A percentile compares a stretch with the other conserved stretches of the same genome.
phyloP scores from a whole-genome alignment of 2,329 filamentous ascomycete species.

The Fusarium chlamydosporum region DNA sequence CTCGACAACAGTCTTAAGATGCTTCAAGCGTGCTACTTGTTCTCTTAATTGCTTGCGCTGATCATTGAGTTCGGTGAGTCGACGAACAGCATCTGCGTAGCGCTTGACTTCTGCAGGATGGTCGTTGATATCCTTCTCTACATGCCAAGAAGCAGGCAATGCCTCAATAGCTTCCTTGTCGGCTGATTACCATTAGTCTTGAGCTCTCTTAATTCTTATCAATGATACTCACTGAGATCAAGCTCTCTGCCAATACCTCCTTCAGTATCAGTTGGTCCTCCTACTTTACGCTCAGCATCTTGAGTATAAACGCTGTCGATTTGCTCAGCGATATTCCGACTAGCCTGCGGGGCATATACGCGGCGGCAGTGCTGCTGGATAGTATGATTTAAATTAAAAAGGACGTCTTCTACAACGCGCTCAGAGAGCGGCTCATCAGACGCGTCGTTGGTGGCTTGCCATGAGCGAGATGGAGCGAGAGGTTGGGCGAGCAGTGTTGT shows the following conservation, averaged over 20 bases:
- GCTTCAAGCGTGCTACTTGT: conserved; percentile 63
- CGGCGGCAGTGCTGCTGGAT: conserved; percentile 75
- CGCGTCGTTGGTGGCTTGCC: conserved; percentile 64
- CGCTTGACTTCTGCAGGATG: conserved; percentile 64
- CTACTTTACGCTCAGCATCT: conserved; percentile 59
- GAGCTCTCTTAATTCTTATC: background rate
- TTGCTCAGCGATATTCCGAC: conserved; percentile 79
- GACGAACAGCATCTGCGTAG: conserved; percentile 65
- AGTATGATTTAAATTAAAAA: conserved; percentile 71
- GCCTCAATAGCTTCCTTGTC: conserved; percentile 60
- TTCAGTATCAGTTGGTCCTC: conserved; percentile 56
- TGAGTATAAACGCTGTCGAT: conserved; percentile 75
- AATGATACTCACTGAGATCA: conserved; percentile 60
- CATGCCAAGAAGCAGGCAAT: conserved; percentile 64
- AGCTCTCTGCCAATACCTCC: conserved; percentile 57
- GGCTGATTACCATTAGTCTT: conserved; percentile 51
- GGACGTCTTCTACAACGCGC: conserved; percentile 68
- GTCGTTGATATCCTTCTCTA: conserved; percentile 55
- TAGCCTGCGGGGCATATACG: conserved; percentile 77
- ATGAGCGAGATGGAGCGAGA: conserved; percentile 67
- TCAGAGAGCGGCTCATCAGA: conserved; percentile 60
- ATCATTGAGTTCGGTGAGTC: conserved; percentile 64
- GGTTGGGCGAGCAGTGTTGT: conserved; percentile 73
- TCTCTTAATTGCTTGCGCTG: conserved; percentile 54
- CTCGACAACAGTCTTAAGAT: conserved; percentile 65